Percentiles rank a stretch among this genome's conserved stretches.
Conservation (phyloP, 164 flowering plant genomes). For the Tetrastigma voinierianum region DNA sequence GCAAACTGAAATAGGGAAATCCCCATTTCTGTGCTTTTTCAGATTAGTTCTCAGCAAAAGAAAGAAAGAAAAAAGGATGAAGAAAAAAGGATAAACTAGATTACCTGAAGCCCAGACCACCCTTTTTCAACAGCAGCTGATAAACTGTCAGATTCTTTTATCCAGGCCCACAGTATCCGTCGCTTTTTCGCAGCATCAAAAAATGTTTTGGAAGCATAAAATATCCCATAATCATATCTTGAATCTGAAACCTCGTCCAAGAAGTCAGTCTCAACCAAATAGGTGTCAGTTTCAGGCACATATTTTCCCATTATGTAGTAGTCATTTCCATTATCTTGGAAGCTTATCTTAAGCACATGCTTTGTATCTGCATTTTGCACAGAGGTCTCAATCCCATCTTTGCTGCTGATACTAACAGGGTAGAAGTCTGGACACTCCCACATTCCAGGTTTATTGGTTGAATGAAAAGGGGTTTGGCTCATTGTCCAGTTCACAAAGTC, state of each 20-base stretch:
- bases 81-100: neutral
- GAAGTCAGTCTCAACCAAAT: constrained; percentile 19
- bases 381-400: constrained; percentile 13
- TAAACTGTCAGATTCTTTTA: constrained; percentile 22
- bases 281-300: constrained; percentile 20
- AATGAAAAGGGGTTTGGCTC: constrained; percentile 11
- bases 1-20: too few relatives aligned
- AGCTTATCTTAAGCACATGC: constrained; percentile 50
- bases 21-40: neutral
- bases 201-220: constrained; percentile 48
- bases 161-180: constrained; percentile 47
- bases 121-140: constrained; percentile 12
- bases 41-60: neutral
- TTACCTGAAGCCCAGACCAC: constrained; percentile 23
- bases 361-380: constrained; percentile 21
- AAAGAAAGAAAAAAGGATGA: neutral
- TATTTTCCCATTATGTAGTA: constrained; percentile 43
- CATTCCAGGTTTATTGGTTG: constrained; percentile 17
- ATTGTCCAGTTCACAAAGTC: constrained; percentile 9
- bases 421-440: constrained; percentile 23
- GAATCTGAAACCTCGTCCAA: constrained; percentile 24
- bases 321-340: constrained; percentile 29
- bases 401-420: constrained; percentile 3
- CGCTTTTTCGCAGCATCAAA: constrained; percentile 33
- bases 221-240: constrained; percentile 49